Conservation (phyloP, 495 filamentous ascomycete species). For the Trichoderma reesei region DNA sequence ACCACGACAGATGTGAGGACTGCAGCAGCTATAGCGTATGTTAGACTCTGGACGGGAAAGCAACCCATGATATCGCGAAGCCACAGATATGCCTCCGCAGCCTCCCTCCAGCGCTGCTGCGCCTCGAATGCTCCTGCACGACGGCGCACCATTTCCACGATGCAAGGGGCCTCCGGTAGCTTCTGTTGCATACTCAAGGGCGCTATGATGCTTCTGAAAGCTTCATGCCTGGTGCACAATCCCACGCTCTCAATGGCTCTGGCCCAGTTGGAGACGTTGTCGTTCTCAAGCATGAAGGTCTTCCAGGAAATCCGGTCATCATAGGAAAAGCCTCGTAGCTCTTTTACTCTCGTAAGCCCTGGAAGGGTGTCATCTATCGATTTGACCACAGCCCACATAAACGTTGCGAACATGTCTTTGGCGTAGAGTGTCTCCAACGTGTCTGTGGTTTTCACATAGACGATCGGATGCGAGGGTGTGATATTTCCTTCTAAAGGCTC, state of each 20-base stretch:
- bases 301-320: too few relatives aligned
- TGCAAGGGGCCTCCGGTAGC: neutral
- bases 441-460: neutral
- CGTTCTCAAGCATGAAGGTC: neutral
- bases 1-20: neutral
- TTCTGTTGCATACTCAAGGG: slow-evolving; percentile 2
- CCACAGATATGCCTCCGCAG: slow-evolving; percentile 1
- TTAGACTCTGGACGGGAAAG: neutral
- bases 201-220: neutral
- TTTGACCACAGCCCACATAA: slow-evolving; percentile 14
- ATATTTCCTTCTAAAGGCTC: too few relatives aligned
- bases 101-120: neutral
- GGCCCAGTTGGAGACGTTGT: neutral
- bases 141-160: neutral
- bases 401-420: slow-evolving; percentile 12
- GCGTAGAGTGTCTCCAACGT: slow-evolving; percentile 8
- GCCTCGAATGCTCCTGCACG: neutral
- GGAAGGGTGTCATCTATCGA: too few relatives aligned
- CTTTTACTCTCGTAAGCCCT: too few relatives aligned
- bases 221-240: neutral
- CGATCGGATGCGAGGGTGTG: too few relatives aligned
- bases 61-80: neutral
- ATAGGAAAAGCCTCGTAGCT: too few relatives aligned
- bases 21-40: neutral
- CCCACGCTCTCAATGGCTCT: neutral